A percentile compares a stretch with the other conserved stretches of the same genome.
Evolutionary conservation across 108 stramenopile species (phyloP).

Genomic region (Epipyxis sp.): DNA sequence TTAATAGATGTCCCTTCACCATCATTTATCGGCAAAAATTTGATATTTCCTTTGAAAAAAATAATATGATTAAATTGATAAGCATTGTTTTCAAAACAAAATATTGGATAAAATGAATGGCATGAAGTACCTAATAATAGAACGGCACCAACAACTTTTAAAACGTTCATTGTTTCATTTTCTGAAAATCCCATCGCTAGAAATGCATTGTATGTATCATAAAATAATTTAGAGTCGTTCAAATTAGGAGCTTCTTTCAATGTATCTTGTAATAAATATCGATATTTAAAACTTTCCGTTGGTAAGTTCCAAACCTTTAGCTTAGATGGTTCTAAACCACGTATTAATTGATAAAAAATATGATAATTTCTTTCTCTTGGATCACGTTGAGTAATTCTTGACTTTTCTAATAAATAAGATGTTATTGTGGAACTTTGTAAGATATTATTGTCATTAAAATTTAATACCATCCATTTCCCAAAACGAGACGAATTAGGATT

Average conservation of each 20-base stretch:
- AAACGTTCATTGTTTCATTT: not conserved
- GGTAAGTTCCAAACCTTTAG: not conserved
- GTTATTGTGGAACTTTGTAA: slow-evolving; percentile 3
- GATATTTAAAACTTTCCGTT: not conserved
- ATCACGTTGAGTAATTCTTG: slow-evolving; percentile 20
- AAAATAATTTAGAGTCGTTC: not conserved
- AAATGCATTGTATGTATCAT: not conserved
- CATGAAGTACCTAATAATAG: slow-evolving; percentile 7
- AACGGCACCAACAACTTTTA: not conserved
- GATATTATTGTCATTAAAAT: not conserved
- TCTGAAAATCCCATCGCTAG: slow-evolving; percentile 18
- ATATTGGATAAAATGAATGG: too few species aligned
- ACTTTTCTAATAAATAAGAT: slow-evolving; percentile 29
- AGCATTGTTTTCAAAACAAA: too few species aligned
- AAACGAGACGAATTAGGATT: slow-evolving; percentile 34
- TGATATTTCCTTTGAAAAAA: too few species aligned
- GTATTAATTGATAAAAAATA: slow-evolving; percentile 28
- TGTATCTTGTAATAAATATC: not conserved
- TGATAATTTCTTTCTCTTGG: slow-evolving; percentile 20
- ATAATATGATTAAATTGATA: too few species aligned
- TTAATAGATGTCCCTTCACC: slow-evolving; percentile 13
- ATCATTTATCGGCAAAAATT: not conserved
- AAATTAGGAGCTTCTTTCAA: not conserved
- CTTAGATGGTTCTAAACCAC: not conserved
- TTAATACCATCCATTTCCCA: slow-evolving; percentile 31